phyloP scores from a whole-genome alignment of 441 rosid genomes.

The Brassica balearica region DNA sequence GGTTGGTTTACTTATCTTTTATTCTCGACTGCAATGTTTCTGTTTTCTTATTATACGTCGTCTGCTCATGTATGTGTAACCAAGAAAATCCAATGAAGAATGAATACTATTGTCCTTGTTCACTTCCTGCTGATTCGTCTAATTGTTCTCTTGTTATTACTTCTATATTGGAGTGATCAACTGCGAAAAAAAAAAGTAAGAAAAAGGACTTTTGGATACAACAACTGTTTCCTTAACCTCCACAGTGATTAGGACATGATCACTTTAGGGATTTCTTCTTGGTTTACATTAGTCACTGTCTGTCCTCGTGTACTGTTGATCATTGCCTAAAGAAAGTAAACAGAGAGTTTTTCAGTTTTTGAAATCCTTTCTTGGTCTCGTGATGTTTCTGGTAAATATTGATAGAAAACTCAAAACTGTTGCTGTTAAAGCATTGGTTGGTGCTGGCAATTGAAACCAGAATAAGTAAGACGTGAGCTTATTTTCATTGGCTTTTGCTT shows the following conservation, averaged over 20 bases:
- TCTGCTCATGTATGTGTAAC: slow-evolving; percentile 12
- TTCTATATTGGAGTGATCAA: slow-evolving; percentile 7
- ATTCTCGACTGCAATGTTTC: slow-evolving; percentile 4
- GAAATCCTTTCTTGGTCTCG: slow-evolving; percentile 13
- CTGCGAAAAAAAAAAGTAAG: background rate
- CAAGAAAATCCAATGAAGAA: background rate
- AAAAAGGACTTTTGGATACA: background rate
- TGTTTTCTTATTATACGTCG: background rate
- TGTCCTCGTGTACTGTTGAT: slow-evolving; percentile 40
- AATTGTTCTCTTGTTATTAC: slow-evolving; percentile 11
- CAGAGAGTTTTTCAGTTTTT: slow-evolving; percentile 24
- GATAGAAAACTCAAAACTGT: slow-evolving; percentile 25
- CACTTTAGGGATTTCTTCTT: background rate
- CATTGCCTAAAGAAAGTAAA: slow-evolving; percentile 38
- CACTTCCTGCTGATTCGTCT: background rate
- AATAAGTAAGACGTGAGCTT: slow-evolving; percentile 37
- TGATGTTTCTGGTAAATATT: slow-evolving; percentile 11
- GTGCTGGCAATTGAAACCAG: slow-evolving; percentile 22
- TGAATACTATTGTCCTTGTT: slow-evolving; percentile 3
- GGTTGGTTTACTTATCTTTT: background rate
- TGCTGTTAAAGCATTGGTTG: slow-evolving; percentile 26
- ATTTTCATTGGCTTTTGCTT: slow-evolving; percentile 29
- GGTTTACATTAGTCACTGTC: slow-evolving; percentile 23
- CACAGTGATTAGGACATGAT: slow-evolving; percentile 27
- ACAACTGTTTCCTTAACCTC: slow-evolving; percentile 29